Evolutionary conservation across 164 flowering plant species (phyloP).

Genomic region (Sextonia rubra): DNA sequence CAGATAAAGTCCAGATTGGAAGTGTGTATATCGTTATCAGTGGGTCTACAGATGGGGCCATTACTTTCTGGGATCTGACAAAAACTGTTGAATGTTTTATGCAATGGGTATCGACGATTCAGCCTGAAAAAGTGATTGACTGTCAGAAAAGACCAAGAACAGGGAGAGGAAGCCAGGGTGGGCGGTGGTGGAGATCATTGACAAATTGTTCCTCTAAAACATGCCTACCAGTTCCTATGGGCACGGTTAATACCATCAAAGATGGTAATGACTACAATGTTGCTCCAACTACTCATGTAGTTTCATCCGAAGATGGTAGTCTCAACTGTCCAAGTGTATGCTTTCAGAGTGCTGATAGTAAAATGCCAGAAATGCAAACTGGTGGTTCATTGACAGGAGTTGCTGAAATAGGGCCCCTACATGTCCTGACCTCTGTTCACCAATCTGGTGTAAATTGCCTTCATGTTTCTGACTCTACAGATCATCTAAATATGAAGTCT

Average conservation of each 20-base stretch:
- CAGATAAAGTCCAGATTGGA: slow-evolving; percentile 36
- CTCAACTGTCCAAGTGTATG: slow-evolving; percentile 5
- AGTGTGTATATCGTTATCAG: slow-evolving; percentile 52
- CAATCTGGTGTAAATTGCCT: slow-evolving; percentile 98
- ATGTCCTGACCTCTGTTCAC: slow-evolving; percentile 56
- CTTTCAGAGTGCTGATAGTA: slow-evolving; percentile 12
- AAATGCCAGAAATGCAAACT: slow-evolving; percentile 21
- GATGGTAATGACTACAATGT: slow-evolving; percentile 6
- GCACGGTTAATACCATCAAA: slow-evolving; percentile 13
- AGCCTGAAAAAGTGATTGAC: slow-evolving; percentile 49
- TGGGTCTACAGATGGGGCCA: slow-evolving; percentile 97
- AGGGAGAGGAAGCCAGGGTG: slow-evolving; percentile 99
- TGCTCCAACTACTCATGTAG: slow-evolving; percentile 9
- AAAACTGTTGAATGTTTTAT: slow-evolving; percentile 59
- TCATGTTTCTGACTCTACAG: slow-evolving; percentile 40
- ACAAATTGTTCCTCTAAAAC: slow-evolving; percentile 26
- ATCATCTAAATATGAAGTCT: slow-evolving; percentile 17
- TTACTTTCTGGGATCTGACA: slow-evolving; percentile 92
- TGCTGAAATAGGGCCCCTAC: slow-evolving; percentile 47
- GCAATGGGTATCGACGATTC: slow-evolving; percentile 36
- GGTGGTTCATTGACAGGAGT: slow-evolving; percentile 26
- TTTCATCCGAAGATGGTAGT: slow-evolving; percentile 8
- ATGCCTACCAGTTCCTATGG: slow-evolving; percentile 15
- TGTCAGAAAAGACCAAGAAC: slow-evolving; percentile 84
- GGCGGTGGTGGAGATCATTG: slow-evolving; percentile 73